Conservation (phyloP, 371 early-diverging fungal genomes). For the Circinella umbellata region DNA sequence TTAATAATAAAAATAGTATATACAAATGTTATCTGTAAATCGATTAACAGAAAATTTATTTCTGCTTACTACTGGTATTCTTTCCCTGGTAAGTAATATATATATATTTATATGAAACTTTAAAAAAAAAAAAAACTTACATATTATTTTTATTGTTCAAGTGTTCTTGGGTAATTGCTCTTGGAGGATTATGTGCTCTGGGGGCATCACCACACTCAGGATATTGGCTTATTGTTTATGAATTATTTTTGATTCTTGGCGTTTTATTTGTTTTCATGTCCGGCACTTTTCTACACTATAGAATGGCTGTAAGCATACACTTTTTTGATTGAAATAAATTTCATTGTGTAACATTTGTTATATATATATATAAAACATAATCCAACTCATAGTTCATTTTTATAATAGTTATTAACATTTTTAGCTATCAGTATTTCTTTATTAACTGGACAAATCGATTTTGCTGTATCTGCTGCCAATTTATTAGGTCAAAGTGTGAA, state of each 20-base stretch:
- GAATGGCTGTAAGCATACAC: constrained; percentile 38
- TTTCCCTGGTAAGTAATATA: constrained; percentile 30
- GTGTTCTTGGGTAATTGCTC: constrained; percentile 48
- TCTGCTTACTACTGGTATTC: constrained; percentile 31
- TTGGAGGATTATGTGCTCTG: constrained; percentile 42
- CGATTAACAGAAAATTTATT: constrained; percentile 39
- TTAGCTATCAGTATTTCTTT: constrained; percentile 44
- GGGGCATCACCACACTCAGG: constrained; percentile 27
- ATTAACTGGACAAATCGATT: constrained; percentile 37
- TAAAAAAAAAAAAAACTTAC: background rate
- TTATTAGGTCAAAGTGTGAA: background rate
- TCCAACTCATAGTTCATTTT: background rate
- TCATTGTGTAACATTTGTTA: constrained; percentile 18
- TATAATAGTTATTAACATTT: constrained; percentile 42
- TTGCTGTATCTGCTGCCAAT: constrained; percentile 15
- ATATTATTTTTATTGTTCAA: constrained; percentile 7
- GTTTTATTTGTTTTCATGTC: constrained; percentile 26
- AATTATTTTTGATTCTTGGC: constrained; percentile 37
- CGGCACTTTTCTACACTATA: constrained; percentile 37
- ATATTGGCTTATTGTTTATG: constrained; percentile 53
- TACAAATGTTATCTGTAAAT: constrained; percentile 19
- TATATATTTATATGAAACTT: too few species aligned
- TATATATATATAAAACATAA: background rate
- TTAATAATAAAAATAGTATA: background rate
- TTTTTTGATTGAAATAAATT: background rate